These are phyloP conservation scores for Pseudocohnilembus persalinus DNA, from an alignment of 169 alveolate species.

Conservation along the genomic window DNA sequence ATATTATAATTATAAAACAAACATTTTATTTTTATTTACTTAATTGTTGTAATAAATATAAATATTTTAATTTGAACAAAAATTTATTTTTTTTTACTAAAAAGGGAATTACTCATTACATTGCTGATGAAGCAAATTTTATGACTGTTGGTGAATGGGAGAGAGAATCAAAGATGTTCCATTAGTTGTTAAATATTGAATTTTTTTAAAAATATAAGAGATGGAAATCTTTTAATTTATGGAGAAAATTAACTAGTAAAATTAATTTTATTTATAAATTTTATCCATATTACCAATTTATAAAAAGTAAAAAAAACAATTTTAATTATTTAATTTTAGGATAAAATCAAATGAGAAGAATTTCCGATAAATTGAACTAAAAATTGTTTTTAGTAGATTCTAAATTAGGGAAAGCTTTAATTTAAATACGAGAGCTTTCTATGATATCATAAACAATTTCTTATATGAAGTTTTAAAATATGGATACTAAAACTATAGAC, in stretches of 20 bases:
- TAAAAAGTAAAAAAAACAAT: too few relatives aligned
- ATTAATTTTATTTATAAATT: slow-evolving; percentile 21
- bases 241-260: slow-evolving; percentile 84
- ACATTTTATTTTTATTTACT: too few relatives aligned
- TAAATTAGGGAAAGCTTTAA: slow-evolving; percentile 71
- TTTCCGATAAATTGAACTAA: slow-evolving; percentile 65
- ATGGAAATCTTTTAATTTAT: slow-evolving; percentile 86
- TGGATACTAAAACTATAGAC: slow-evolving; percentile 40
- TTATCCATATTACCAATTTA: neutral
- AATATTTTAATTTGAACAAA: neutral
- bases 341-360: slow-evolving; percentile 40
- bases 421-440: slow-evolving; percentile 67
- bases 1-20: too few relatives aligned
- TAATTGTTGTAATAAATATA: too few relatives aligned
- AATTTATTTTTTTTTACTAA: neutral
- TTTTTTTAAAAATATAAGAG: slow-evolving; percentile 74
- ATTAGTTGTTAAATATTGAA: slow-evolving; percentile 57
- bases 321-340: neutral
- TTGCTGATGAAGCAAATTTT: slow-evolving; percentile 63
- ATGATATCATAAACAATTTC: slow-evolving; percentile 15
- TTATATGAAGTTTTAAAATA: slow-evolving; percentile 1
- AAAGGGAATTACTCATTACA: slow-evolving; percentile 69
- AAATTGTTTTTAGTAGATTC: slow-evolving; percentile 80
- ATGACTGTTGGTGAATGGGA: slow-evolving; percentile 84
- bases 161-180: slow-evolving; percentile 79